Evolutionary conservation across 192 early-diverging fungal genomes (phyloP), one percentile per base, ranked within the genome.

Genomic region (Entophlyctis luteolus): DNA sequence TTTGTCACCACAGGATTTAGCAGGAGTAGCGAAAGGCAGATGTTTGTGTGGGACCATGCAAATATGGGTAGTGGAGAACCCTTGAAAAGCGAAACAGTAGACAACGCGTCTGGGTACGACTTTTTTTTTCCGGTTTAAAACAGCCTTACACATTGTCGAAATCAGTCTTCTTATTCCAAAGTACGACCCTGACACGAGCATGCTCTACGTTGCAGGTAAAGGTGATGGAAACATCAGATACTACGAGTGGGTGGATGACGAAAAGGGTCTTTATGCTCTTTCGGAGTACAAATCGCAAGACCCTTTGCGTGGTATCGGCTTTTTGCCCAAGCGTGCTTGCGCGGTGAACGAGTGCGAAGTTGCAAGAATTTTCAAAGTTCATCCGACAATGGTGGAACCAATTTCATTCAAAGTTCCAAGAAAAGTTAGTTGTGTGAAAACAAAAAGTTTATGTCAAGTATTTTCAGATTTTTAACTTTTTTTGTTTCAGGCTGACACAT

Each of bases 161-260:
- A 42, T 8, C 33, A 81, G 96, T 50, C 86, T 96, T 67, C 75
- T 99, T 28, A 99, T 99, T 87, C 97, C 97, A 27, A 90, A 91
- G 84, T 99, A 90, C 76, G 97, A 99, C 76, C 62, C 69, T 23
- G 90, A 95, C 75, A 93, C 89, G 20, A 88, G 81, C 59, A 89
- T 99, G 82, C 82, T 99, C 52, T 35, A 53, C 1, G 35, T 72
- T 72, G 68, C 34, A 25, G 58, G 37, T 67, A 72, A 79, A 69
- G 91, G 96, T 68, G 96, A 99, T 79, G 96, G 94, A 38, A 99
- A 94, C 78, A 98, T 99, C 74, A 89, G 95, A 31, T 98, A 98
- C 83, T 99, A 90, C 74, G 97, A 99, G 82, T 96, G 90, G 73
- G 90, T 90, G 58, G 92, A 97, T 70, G 95, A 98, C 68, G 92